A percentile compares a stretch with the other conserved stretches of the same genome.
Evolutionary conservation across 306 rosid genomes (phyloP).

Genomic region (Pyrus betulifolia): DNA sequence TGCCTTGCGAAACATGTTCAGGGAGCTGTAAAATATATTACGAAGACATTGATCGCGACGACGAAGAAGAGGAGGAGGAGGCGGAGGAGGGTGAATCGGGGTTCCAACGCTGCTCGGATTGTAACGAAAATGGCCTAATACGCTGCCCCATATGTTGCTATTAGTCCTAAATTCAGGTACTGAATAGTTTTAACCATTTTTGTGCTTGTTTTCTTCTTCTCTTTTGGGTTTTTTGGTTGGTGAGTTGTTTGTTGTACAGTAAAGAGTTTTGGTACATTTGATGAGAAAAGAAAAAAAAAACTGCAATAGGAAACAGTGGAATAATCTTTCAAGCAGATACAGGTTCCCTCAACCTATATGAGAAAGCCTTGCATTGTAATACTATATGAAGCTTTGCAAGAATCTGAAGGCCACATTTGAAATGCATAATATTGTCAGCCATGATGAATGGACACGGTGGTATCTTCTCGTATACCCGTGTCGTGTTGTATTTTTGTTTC

Average conservation of each 20-base stretch:
- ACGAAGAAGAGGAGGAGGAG: constrained; percentile 24
- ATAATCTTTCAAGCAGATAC: constrained; percentile 15
- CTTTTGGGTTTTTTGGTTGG: constrained; percentile 7
- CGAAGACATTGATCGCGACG: constrained; percentile 32
- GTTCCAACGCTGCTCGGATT: constrained; percentile 72
- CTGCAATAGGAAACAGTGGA: constrained; percentile 20
- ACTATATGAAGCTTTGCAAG: neutral
- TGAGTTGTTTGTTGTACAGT: constrained; percentile 53
- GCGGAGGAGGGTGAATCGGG: constrained; percentile 39
- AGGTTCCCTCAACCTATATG: constrained; percentile 18
- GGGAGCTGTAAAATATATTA: constrained; percentile 91
- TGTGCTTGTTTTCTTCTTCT: constrained; percentile 14
- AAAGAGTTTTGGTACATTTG: constrained; percentile 19
- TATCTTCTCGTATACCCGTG: too few species aligned
- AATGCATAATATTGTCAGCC: neutral
- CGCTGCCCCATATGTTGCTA: constrained; percentile 71
- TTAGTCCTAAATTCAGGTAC: constrained; percentile 33
- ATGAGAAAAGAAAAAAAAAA: constrained; percentile 8
- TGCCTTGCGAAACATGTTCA: constrained; percentile 82
- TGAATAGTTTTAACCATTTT: constrained; percentile 14
- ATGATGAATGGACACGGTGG: neutral
- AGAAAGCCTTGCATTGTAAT: constrained; percentile 9
- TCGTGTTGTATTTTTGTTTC: too few species aligned
- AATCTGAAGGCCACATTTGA: constrained; percentile 9
- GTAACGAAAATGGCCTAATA: constrained; percentile 86